Conservation (phyloP, 768 basidiomycete genomes). For the Lyophyllum shimeji region DNA sequence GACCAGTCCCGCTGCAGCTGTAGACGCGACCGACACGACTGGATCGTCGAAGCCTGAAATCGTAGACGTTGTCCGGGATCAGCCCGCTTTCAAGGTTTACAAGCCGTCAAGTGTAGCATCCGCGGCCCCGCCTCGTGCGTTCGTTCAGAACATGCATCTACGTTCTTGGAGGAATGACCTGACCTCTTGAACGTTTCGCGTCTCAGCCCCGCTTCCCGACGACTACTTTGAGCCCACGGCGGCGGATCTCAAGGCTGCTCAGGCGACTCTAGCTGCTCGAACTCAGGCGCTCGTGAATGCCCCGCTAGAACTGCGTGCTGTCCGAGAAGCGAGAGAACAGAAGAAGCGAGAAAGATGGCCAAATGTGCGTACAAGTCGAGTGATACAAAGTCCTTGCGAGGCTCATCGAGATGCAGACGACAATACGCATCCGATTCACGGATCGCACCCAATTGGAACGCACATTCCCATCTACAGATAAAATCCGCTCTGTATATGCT, state of each 20-base stretch:
- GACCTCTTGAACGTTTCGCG: neutral
- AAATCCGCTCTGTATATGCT: slow-evolving; percentile 81
- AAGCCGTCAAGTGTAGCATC: slow-evolving; percentile 36
- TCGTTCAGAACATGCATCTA: neutral
- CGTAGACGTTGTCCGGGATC: neutral
- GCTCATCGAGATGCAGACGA: slow-evolving; percentile 52
- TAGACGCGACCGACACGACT: neutral
- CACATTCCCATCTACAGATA: slow-evolving; percentile 72
- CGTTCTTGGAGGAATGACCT: neutral
- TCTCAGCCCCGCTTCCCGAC: slow-evolving; percentile 58
- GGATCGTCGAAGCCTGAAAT: slow-evolving; percentile 7
- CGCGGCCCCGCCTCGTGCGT: slow-evolving; percentile 33
- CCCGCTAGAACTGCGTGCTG: slow-evolving; percentile 65
- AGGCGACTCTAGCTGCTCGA: slow-evolving; percentile 59
- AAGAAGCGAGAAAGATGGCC: slow-evolving; percentile 71
- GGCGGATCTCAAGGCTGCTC: slow-evolving; percentile 69
- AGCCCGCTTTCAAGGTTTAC: slow-evolving; percentile 46
- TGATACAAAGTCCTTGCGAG: neutral
- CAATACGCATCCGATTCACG: slow-evolving; percentile 76
- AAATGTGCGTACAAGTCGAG: slow-evolving; percentile 41
- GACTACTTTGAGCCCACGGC: slow-evolving; percentile 72
- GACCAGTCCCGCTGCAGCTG: neutral
- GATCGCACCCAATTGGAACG: slow-evolving; percentile 84
- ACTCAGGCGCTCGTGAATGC: slow-evolving; percentile 65
- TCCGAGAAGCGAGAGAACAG: slow-evolving; percentile 61